Conservation (phyloP, 2,329 filamentous ascomycete species). For the Alternaria postmessia region DNA sequence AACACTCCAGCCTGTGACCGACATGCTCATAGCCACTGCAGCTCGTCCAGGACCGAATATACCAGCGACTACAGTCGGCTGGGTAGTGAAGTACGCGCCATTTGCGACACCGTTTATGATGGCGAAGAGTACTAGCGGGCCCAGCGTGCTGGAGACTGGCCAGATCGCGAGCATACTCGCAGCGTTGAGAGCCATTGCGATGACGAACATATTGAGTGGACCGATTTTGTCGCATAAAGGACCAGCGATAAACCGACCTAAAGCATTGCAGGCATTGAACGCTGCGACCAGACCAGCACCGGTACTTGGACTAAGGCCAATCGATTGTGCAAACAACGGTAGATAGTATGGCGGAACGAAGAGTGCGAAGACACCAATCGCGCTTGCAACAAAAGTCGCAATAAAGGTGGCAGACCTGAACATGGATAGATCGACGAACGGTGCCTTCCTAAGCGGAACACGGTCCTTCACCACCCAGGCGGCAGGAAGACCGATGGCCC, state of each 20-base stretch:
- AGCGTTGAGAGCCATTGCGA: slow-evolving; percentile 37
- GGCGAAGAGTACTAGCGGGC: slow-evolving; percentile 38
- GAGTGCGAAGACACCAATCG: slow-evolving; percentile 37
- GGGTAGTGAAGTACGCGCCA: slow-evolving; percentile 38
- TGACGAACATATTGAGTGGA: slow-evolving; percentile 42
- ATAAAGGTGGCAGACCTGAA: slow-evolving; percentile 34
- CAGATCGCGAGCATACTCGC: slow-evolving; percentile 43
- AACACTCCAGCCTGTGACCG: slow-evolving; percentile 36
- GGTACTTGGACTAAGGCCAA: slow-evolving; percentile 35
- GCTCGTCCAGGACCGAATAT: slow-evolving; percentile 41
- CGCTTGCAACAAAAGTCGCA: slow-evolving; percentile 33
- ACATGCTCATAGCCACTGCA: slow-evolving; percentile 39
- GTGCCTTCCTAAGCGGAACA: slow-evolving; percentile 26
- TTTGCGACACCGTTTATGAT: slow-evolving; percentile 43
- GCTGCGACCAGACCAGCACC: slow-evolving; percentile 38
- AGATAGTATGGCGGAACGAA: slow-evolving; percentile 45
- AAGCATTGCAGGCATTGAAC: slow-evolving; percentile 42
- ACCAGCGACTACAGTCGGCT: slow-evolving; percentile 40
- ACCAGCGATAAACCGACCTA: slow-evolving; percentile 38
- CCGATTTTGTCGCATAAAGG: slow-evolving; percentile 42
- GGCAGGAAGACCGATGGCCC: slow-evolving; percentile 36
- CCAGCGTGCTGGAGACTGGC: slow-evolving; percentile 37
- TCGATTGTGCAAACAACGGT: slow-evolving; percentile 38
- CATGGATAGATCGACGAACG: slow-evolving; percentile 38
- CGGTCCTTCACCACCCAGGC: slow-evolving; percentile 39